Evolutionary conservation across 495 filamentous ascomycete species (phyloP).

Genomic region (Trichoderma asperelloides): DNA sequence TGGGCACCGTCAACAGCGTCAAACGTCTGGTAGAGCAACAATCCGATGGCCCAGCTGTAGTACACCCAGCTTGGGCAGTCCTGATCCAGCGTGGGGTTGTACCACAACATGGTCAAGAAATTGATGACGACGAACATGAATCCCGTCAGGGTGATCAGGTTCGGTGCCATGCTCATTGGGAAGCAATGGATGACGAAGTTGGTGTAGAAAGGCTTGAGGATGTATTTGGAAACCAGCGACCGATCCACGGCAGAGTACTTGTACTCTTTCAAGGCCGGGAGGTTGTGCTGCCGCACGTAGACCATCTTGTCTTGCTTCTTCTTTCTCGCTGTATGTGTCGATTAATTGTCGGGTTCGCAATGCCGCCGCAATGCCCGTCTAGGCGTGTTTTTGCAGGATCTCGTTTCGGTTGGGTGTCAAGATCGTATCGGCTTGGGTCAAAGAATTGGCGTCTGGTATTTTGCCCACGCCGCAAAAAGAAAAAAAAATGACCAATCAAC

Average conservation of each 20-base stretch:
- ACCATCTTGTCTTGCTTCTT: constrained; percentile 38
- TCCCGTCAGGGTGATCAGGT: constrained; percentile 78
- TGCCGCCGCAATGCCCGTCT: neutral
- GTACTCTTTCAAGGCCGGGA: constrained; percentile 82
- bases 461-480: too few species aligned
- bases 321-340: neutral
- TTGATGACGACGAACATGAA: constrained; percentile 89
- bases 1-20: constrained; percentile 94
- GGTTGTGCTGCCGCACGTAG: constrained; percentile 85
- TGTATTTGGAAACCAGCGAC: constrained; percentile 77
- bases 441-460: neutral
- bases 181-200: constrained; percentile 89
- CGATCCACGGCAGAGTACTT: constrained; percentile 88
- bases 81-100: constrained; percentile 86
- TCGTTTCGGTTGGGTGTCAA: neutral
- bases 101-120: constrained; percentile 89
- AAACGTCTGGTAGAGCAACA: constrained; percentile 97
- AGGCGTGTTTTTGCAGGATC: neutral
- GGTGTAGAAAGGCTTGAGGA: constrained; percentile 96
- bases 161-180: constrained; percentile 88
- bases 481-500: too few species aligned
- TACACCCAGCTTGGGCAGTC: constrained; percentile 96
- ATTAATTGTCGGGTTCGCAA: neutral
- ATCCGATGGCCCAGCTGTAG: constrained; percentile 74
- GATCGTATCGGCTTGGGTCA: neutral